Evolutionary conservation across 176 grass and related monocot species (phyloP).

Genomic region (Microstegium vimineum): DNA sequence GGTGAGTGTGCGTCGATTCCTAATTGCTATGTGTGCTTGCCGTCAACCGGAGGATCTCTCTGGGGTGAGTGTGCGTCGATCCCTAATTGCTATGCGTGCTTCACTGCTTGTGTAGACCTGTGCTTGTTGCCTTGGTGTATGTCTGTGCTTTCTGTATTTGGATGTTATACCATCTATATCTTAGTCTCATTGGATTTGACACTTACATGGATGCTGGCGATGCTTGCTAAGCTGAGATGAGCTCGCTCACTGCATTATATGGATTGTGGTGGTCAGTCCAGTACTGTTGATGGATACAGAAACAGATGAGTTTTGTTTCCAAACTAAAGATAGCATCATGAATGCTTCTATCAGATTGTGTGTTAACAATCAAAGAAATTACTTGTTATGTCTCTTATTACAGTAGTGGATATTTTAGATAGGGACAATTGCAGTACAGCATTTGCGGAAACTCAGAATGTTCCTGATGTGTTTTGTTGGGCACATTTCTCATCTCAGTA

Average conservation of each 20-base stretch:
- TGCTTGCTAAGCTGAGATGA: not conserved
- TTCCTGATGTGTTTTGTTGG: not conserved
- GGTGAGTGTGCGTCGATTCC: conserved; percentile 17
- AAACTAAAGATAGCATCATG: not conserved
- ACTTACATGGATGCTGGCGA: not conserved
- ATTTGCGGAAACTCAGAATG: not conserved
- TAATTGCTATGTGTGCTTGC: not conserved
- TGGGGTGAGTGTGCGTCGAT: conserved; percentile 31
- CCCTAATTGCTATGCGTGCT: not conserved
- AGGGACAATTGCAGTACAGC: too few relatives aligned
- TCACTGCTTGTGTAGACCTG: not conserved
- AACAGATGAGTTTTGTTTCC: not conserved
- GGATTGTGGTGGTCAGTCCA: not conserved
- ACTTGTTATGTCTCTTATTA: not conserved
- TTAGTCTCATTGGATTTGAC: not conserved
- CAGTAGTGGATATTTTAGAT: not conserved
- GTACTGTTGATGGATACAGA: not conserved
- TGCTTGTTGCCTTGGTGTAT: not conserved
- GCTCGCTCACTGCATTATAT: not conserved
- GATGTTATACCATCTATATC: not conserved
- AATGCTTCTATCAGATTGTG: not conserved
- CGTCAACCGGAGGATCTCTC: conserved; percentile 56
- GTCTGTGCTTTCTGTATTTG: not conserved
- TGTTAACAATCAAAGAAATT: not conserved
- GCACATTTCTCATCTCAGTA: not conserved